phyloP scores from a whole-genome alignment of 192 early-diverging fungal genomes.

The Coemansia biformis region DNA sequence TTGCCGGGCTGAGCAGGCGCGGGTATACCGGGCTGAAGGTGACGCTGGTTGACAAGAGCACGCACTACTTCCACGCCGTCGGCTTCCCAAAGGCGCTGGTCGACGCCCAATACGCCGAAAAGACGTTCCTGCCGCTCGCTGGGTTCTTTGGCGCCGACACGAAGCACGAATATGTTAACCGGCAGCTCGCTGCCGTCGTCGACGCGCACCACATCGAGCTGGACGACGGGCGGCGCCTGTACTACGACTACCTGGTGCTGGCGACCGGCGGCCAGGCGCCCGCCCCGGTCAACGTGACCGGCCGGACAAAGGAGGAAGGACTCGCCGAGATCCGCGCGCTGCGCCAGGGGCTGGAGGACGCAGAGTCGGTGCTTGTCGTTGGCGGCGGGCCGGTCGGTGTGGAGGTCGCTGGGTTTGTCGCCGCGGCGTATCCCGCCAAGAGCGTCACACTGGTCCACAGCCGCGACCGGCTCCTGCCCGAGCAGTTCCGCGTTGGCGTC shows the following conservation, averaged over 20 bases:
- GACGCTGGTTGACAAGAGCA: constrained; percentile 53
- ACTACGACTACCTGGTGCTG: constrained; percentile 54
- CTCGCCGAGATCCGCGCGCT: constrained; percentile 26
- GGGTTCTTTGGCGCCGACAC: constrained; percentile 35
- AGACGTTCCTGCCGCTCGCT: constrained; percentile 52
- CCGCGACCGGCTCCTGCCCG: constrained; percentile 43
- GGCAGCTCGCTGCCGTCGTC: constrained; percentile 11
- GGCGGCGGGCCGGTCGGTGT: constrained; percentile 62
- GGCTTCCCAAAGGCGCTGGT: constrained; percentile 51
- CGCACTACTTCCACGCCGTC: constrained; percentile 55
- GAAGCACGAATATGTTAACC: constrained; percentile 49
- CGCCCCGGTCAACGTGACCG: constrained; percentile 32
- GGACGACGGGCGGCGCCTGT: constrained; percentile 28
- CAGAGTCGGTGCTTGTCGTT: constrained; percentile 51
- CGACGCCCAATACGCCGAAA: constrained; percentile 45
- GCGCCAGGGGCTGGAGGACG: constrained; percentile 35
- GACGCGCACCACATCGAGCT: constrained; percentile 42
- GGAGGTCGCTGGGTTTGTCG: constrained; percentile 57
- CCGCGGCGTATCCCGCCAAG: constrained; percentile 35
- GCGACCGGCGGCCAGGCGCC: constrained; percentile 54
- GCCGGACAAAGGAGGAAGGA: constrained; percentile 35
- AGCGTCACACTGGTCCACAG: constrained; percentile 52
- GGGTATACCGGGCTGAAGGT: constrained; percentile 43
- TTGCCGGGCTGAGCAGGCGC: constrained; percentile 32
- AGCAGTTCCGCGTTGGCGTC: constrained; percentile 44